phyloP scores from a whole-genome alignment of 441 rosid species.

The Euphorbia celastroides region DNA sequence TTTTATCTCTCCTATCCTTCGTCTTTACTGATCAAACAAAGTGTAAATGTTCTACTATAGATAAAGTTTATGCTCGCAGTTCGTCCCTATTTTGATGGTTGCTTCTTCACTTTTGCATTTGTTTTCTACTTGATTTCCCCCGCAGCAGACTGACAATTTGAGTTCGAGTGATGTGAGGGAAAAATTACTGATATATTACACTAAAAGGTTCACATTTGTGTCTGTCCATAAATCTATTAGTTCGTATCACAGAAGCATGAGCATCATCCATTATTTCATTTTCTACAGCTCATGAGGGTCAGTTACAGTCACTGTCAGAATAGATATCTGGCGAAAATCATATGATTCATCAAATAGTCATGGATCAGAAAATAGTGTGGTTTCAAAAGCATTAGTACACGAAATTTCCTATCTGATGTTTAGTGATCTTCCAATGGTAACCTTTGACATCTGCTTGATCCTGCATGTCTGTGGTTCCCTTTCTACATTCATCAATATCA shows the following conservation, averaged over 20 bases:
- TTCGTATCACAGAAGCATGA: not conserved
- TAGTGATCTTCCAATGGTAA: slow-evolving; percentile 1
- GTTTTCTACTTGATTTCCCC: not conserved
- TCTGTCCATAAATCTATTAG: not conserved
- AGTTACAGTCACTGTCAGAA: not conserved
- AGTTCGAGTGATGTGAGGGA: not conserved
- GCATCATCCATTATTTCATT: not conserved
- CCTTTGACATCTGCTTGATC: not conserved
- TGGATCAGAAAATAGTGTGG: not conserved
- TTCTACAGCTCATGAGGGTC: not conserved
- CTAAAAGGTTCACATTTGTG: not conserved
- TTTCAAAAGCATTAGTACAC: not conserved
- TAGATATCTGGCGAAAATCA: not conserved
- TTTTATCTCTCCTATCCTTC: not conserved
- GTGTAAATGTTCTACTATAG: not conserved
- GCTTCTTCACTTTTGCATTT: not conserved
- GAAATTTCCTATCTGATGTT: not conserved
- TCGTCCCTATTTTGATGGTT: not conserved
- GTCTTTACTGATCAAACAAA: slow-evolving; percentile 3
- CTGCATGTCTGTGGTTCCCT: not conserved
- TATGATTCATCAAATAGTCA: not conserved
- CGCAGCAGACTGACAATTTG: not conserved
- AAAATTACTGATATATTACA: not conserved
- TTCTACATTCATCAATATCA: not conserved
- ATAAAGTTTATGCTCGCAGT: not conserved